A percentile compares a stretch with the other conserved stretches of the same genome.
Evolutionary conservation across 179 eudicot species (phyloP).

Genomic region (Monotropa hypopitys): DNA sequence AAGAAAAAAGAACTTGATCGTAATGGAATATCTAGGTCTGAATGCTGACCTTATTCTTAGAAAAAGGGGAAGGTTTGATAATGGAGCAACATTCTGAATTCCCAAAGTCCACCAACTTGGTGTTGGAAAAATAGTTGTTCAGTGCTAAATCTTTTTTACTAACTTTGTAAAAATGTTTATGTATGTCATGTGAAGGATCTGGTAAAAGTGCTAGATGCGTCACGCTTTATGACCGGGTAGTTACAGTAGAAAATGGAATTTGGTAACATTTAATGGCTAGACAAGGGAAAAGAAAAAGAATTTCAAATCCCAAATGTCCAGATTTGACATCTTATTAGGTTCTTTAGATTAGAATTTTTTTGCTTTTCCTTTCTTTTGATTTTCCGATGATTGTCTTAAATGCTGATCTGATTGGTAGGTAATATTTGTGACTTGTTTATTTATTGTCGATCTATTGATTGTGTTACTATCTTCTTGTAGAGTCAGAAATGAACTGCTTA

Average conservation of each 20-base stretch:
- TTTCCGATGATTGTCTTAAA: not conserved
- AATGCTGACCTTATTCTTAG: no score
- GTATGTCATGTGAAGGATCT: not conserved
- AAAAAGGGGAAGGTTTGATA: no score
- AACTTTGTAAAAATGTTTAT: no score
- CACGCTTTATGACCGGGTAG: not conserved
- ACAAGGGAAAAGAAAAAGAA: not conserved
- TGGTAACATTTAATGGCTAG: not conserved
- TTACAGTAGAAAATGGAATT: not conserved
- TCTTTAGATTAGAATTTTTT: not conserved
- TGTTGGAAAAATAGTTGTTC: not conserved
- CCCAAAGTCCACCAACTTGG: not conserved
- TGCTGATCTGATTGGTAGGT: not conserved
- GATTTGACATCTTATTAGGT: not conserved
- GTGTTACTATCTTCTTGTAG: slow-evolving; percentile 6
- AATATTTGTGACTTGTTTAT: not conserved
- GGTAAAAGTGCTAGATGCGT: not conserved
- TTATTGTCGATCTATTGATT: not conserved
- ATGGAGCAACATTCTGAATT: not conserved
- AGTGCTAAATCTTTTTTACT: no score
- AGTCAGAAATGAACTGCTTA: slow-evolving; percentile 22
- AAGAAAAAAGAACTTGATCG: no score
- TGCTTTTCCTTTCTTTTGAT: not conserved
- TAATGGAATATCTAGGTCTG: not conserved
- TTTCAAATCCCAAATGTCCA: not conserved